Percentiles rank a stretch among this genome's conserved stretches.
These are phyloP conservation scores for Geranomyces variabilis DNA, from an alignment of 192 early-diverging fungal genomes.

Conservation along the genomic window DNA sequence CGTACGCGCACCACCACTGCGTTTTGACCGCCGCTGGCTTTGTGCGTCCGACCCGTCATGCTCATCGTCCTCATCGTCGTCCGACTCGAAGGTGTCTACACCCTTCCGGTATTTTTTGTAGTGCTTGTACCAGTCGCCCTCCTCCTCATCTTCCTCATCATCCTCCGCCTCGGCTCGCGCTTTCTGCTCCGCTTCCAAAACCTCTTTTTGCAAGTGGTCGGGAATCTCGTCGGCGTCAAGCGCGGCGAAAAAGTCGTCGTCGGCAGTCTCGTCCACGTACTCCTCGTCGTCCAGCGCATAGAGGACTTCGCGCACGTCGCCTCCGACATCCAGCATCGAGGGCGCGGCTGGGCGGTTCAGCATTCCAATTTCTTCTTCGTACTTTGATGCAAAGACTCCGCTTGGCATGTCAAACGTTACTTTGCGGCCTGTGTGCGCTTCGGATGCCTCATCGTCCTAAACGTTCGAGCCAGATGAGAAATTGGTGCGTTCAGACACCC, in stretches of 20 bases:
- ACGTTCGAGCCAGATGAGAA: neutral
- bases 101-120: conserved; percentile 29
- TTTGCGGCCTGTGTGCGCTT: conserved; percentile 37
- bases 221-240: conserved; percentile 73
- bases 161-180: conserved; percentile 49
- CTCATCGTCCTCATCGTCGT: conserved; percentile 40
- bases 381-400: conserved; percentile 73
- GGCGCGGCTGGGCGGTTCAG: conserved; percentile 65
- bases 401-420: conserved; percentile 67
- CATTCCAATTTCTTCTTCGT: conserved; percentile 72
- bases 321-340: conserved; percentile 76
- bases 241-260: conserved; percentile 81
- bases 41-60: conserved; percentile 5
- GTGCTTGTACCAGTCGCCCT: conserved; percentile 40
- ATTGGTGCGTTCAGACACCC: too few species aligned
- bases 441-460: conserved; percentile 43
- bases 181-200: conserved; percentile 41
- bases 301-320: conserved; percentile 81
- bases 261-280: conserved; percentile 78
- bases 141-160: conserved; percentile 52
- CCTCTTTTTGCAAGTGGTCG: conserved; percentile 53
- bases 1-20: conserved; percentile 27
- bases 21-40: neutral
- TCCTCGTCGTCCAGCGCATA: conserved; percentile 94
- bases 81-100: neutral